These are phyloP conservation scores for Oxytropis ochrocephala DNA, from an alignment of 306 rosid species.

Conservation along the genomic window DNA sequence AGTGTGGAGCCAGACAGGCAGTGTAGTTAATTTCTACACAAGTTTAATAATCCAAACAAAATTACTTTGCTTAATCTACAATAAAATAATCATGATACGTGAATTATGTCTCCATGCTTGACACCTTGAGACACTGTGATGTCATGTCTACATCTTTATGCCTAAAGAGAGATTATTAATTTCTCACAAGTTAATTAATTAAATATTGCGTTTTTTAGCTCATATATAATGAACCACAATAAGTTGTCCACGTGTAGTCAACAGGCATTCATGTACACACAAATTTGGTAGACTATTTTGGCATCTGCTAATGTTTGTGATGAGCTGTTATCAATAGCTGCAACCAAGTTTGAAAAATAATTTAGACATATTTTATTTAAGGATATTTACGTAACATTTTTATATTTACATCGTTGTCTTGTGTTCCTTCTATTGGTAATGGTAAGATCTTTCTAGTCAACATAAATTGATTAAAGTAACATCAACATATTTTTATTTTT, in stretches of 20 bases:
- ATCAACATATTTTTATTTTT: too few species aligned
- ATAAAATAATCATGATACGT: background rate
- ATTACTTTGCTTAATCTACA: background rate
- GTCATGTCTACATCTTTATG: background rate
- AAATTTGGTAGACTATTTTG: slow-evolving; percentile 32
- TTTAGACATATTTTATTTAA: slow-evolving; percentile 11
- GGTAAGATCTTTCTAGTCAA: background rate
- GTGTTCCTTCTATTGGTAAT: slow-evolving; percentile 15
- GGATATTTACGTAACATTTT: background rate
- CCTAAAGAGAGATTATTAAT: slow-evolving; percentile 10
- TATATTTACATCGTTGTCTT: background rate
- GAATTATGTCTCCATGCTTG: slow-evolving; percentile 27
- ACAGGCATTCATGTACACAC: slow-evolving; percentile 14
- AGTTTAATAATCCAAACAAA: slow-evolving; percentile 1
- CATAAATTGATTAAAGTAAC: background rate
- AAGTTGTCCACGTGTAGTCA: slow-evolving; percentile 29
- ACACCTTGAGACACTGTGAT: slow-evolving; percentile 19
- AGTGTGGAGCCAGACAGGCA: background rate
- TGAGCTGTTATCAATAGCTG: slow-evolving; percentile 36
- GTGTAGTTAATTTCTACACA: background rate
- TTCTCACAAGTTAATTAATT: background rate
- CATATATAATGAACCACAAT: slow-evolving; percentile 11
- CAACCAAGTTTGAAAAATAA: slow-evolving; percentile 55
- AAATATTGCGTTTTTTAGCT: background rate
- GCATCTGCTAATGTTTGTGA: slow-evolving; percentile 31